Evolutionary conservation across 768 basidiomycete species (phyloP), one percentile per base, ranked within the genome.

Genomic region (Coprinopsis cinerea): DNA sequence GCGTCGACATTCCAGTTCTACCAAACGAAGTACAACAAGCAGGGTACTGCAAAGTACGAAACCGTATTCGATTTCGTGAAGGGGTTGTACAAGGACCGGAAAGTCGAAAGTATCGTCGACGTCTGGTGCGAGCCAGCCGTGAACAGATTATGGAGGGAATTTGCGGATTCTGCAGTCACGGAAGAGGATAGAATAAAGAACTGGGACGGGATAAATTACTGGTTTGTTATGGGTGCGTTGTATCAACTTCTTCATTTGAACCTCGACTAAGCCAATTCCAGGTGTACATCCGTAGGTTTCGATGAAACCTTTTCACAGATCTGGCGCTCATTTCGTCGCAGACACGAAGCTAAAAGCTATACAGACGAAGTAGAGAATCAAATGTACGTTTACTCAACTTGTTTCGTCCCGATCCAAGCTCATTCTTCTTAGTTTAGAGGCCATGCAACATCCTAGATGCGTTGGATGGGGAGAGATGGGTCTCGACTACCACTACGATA

Each of bases 401-500:
- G 13, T 1, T 28, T 28, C n/a, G 26, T 13, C 17, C 2, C 3
- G n/a, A n/a, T n/a, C 36, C 28, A 20, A 15, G 20, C 40, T 48
- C 5, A 53, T 32, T 25, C 18, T 35, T 5, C n/a, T 36, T 57
- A 89, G 86, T 24, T 52, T 88, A 44, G 80, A 82, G 59, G 88
- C 88, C 1, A 87, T 90, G 79, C 39, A 70, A 0, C 89, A 92
- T 57, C 85, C 88, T 1, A 79, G 84, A 10, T 91, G 88, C 58
- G 88, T 92, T 5, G 88, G 88, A 2, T 87, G 85, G 83, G 91
- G 91, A 0, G 91, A 94, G 59, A 92, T 92, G 49, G 89, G 91
- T 0, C 75, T 90, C 11, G 90, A 92, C 53, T 91, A 88, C 57
- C 87, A 91, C 62, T 89, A 92, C 63, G 80, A 88, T 64, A 75